phyloP scores from a whole-genome alignment of 305 asterid genomes.

The Striga hermonthica region DNA sequence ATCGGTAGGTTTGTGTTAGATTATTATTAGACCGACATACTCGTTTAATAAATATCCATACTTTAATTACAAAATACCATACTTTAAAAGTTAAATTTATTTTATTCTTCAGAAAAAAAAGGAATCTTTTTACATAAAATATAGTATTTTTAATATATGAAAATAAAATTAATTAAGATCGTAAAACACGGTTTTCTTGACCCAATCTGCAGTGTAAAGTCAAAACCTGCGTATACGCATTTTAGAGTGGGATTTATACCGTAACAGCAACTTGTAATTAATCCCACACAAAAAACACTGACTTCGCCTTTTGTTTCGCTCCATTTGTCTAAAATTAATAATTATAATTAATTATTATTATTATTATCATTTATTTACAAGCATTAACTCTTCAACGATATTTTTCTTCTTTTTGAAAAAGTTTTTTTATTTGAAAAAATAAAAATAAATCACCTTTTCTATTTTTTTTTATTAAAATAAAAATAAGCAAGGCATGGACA shows the following conservation, averaged over 20 bases:
- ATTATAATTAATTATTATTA: no score
- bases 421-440: not conserved
- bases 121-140: no score
- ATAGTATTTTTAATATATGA: no score
- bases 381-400: not conserved
- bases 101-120: no score
- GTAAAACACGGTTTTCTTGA: constrained; percentile 10
- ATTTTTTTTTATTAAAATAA: not conserved
- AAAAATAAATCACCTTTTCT: not conserved
- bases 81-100: no score
- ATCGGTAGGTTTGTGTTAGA: no score
- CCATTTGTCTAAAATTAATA: not conserved
- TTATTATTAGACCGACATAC: no score
- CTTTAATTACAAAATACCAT: no score
- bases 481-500: not conserved
- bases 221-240: constrained; percentile 11
- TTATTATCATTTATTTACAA: not conserved
- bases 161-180: no score
- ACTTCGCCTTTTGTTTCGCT: not conserved
- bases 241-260: not conserved
- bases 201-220: not conserved
- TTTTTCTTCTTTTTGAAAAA: not conserved
- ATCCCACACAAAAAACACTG: not conserved
- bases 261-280: constrained; percentile 20
- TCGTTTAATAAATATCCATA: no score